Evolutionary conservation across 2,329 filamentous ascomycete species (phyloP), one percentile per base, ranked within the genome.

Genomic region (Monilinia polystroma): DNA sequence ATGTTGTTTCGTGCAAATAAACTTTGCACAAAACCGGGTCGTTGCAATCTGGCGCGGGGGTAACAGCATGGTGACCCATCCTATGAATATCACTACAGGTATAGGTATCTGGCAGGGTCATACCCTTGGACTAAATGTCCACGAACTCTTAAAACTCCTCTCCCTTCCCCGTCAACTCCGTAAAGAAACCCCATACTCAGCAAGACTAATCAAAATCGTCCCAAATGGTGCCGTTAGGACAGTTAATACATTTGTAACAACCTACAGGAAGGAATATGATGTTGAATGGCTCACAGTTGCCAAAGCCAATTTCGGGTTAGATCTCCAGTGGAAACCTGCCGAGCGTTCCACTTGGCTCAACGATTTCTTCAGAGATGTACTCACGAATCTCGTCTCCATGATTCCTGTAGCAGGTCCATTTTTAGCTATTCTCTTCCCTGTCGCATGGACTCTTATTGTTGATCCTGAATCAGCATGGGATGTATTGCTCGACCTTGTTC

Each of bases 401-500:
- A 59, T 59, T 14, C 56, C 41, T 26, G 56, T 45, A 23, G 23
- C 56, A 2, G 56, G 56, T 16, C 56, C 56, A 29, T 59, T 59
- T 16, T 20, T 59, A 20, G 56, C 56, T 2, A 59, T 59, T 5
- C n/a, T 45, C 4, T 59, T 59, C 16, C 41, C 56, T 32, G 38
- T 59, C 14, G 41, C 56, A 18, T 59, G 56, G 41, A 59, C 56
- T 2, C 26, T 45, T 6, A 29, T 59, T 5, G 41, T 45, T 2
- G 56, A 59, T 59, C 38, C 38, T 7, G 56, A 59, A 3, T 45
- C 56, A 5, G 38, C 41, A 45, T 59, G 43, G 38, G 38, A 59
- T 59, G 23, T 45, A 8, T n/a, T 59, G 11, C n/a, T 8, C 14
- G 38, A 45, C 23, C 26, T 45, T 4, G 38, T 29, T 29, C 56